Base-by-base conservation (phyloP, 352 stramenopile species). In the Lagenidium sp. region DNA sequence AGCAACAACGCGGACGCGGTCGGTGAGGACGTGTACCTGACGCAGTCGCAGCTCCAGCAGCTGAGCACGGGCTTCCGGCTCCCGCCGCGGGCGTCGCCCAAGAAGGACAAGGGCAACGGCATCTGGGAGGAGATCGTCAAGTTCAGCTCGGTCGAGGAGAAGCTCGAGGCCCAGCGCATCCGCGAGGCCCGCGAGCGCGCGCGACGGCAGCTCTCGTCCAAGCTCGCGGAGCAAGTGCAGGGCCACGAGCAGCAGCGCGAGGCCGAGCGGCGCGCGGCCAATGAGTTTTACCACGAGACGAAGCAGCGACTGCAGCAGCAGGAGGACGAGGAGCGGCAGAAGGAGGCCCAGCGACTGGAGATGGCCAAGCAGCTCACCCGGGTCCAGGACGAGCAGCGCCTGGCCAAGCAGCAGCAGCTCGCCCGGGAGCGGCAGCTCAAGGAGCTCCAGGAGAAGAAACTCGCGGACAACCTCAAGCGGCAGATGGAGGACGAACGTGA, bases 121-220 rank as follows among this genome's bases (percentile, higher is more conserved):
- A 88, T 91, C 31, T 91, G 79, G 79, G 75, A 88, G 38, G 68
- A 88, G 42, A 87, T 91, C 41, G 79, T 85, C 45, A 78, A 88
- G 62, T 88, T 78, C 46, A 68, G 66, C 36, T 81, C 68, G 4
- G 42, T 86, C 4, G 74, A 87, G 42, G 78, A 91, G 52, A 58
- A 73, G 41, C 47, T 67, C 7, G 78, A 91, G 25, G 68, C 63
- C 1, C 43, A 77, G 35, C 55, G 52, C 19, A 61, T 77, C 45
- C 60, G 55, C 5, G 62, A 67, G 4, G 16, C 50, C 6, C 62
- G 61, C 13, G 36, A 58, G 21, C 30, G 28, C 12, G 60, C 69
- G 22, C 62, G 69, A 12, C 41, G 31, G 0, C 57, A 71, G 18
- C 66, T 84, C 29, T 60, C 60, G 4, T 53, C 55, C 20, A 66